Percentiles rank a stretch among this genome's conserved stretches.
Conservation (phyloP, 768 basidiomycete species). For the Boletus insuetus region DNA sequence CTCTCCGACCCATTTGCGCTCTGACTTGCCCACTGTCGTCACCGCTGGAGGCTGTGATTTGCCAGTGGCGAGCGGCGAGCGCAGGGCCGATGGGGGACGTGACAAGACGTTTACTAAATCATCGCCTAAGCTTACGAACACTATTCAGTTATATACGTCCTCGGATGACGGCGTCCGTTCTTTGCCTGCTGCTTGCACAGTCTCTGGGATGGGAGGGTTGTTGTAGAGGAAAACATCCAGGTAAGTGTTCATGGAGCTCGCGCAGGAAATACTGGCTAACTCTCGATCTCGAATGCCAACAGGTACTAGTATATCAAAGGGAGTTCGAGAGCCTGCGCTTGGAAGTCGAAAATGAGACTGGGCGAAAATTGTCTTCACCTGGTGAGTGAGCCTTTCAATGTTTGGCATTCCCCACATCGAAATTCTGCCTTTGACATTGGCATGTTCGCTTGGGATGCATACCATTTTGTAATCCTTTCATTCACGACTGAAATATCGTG, state of each 20-base stretch:
- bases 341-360: conserved; percentile 4
- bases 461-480: neutral
- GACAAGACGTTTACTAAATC: neutral
- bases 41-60: too few species aligned
- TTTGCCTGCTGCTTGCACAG: conserved; percentile 4
- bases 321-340: neutral
- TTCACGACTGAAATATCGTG: conserved; percentile 1
- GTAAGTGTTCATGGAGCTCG: neutral
- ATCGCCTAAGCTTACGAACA: conserved; percentile 5
- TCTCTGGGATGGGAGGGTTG: conserved; percentile 5
- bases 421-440: conserved; percentile 1
- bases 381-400: conserved; percentile 17
- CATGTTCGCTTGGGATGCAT: neutral
- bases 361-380: conserved; percentile 5
- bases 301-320: too few species aligned
- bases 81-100: neutral
- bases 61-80: too few species aligned
- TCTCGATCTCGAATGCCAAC: too few species aligned
- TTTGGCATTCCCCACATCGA: neutral
- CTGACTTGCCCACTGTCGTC: too few species aligned
- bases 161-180: neutral
- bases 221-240: conserved; percentile 7
- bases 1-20: too few species aligned
- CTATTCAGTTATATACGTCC: neutral
- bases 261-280: neutral